Evolutionary conservation across 345 rosid genomes (phyloP).

Genomic region (Sisymbrium irio): DNA sequence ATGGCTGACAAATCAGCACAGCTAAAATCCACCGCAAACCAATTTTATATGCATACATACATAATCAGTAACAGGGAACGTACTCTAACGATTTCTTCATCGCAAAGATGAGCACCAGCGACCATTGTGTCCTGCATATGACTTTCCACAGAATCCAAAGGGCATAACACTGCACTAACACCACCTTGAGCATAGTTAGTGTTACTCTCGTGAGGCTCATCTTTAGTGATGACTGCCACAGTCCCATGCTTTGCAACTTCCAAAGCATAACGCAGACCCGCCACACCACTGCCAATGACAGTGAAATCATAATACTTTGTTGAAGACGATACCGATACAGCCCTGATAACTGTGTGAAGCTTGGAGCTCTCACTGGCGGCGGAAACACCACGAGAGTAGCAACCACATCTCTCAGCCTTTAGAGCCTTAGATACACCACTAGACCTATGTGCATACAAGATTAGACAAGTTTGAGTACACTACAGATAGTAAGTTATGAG

Average conservation of each 20-base stretch:
- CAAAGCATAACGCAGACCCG: slow-evolving; percentile 91
- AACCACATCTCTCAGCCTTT: slow-evolving; percentile 43
- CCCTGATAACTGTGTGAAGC: slow-evolving; percentile 25
- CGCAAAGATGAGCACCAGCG: slow-evolving; percentile 94
- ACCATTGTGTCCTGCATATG: slow-evolving; percentile 96
- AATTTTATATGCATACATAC: no score
- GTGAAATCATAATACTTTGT: slow-evolving; percentile 82
- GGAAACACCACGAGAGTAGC: slow-evolving; percentile 31
- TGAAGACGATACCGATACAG: slow-evolving; percentile 40
- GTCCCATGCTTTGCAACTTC: slow-evolving; percentile 92
- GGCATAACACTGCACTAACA: slow-evolving; percentile 92
- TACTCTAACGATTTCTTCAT: slow-evolving; percentile 94
- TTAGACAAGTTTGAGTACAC: neutral
- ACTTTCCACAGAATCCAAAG: slow-evolving; percentile 94
- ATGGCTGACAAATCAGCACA: neutral
- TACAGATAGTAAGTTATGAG: no score
- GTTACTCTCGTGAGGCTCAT: slow-evolving; percentile 96
- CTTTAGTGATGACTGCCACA: slow-evolving; percentile 91
- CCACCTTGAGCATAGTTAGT: slow-evolving; percentile 99
- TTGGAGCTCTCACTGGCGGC: slow-evolving; percentile 33
- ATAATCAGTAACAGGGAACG: slow-evolving; percentile 30
- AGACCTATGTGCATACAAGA: slow-evolving; percentile 47
- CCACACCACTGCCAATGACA: slow-evolving; percentile 95
- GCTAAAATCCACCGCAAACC: neutral
- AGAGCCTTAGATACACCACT: slow-evolving; percentile 45